These are phyloP conservation scores for Selaginella moellendorffii DNA, from an alignment of 75 land plant species.

Conservation along the genomic window DNA sequence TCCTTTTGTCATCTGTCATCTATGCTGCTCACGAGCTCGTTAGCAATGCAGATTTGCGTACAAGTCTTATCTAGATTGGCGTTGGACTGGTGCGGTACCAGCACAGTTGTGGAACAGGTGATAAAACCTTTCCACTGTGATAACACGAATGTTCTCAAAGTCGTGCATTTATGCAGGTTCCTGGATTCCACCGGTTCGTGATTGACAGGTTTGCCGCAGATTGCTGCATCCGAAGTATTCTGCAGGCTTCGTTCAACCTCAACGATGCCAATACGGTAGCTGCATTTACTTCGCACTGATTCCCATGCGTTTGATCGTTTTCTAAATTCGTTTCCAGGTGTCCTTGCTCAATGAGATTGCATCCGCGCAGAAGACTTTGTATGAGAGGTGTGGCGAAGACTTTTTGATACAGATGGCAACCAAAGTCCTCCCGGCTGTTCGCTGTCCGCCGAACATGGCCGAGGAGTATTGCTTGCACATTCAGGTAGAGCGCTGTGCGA, in stretches of 20 bases:
- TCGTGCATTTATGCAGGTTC: slow-evolving; percentile 39
- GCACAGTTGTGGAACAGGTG: slow-evolving; percentile 72
- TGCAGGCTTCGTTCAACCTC: slow-evolving; percentile 75
- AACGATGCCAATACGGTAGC: slow-evolving; percentile 88
- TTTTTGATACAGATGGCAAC: slow-evolving; percentile 60
- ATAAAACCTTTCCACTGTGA: slow-evolving; percentile 3
- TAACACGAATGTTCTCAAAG: too few species aligned
- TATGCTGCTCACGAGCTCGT: background rate
- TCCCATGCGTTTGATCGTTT: background rate
- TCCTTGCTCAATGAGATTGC: slow-evolving; percentile 82
- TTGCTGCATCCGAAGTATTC: slow-evolving; percentile 78
- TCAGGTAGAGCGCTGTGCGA: slow-evolving; percentile 36
- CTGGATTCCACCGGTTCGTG: slow-evolving; percentile 75
- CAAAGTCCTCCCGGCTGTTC: slow-evolving; percentile 52
- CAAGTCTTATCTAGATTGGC: slow-evolving; percentile 72
- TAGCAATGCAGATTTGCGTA: slow-evolving; percentile 52
- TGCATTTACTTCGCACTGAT: background rate
- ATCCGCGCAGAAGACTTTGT: slow-evolving; percentile 70
- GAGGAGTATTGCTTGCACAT: slow-evolving; percentile 70
- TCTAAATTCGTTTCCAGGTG: slow-evolving; percentile 30
- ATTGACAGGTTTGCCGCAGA: slow-evolving; percentile 69
- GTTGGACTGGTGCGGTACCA: slow-evolving; percentile 67
- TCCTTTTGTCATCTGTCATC: background rate
- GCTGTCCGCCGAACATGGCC: slow-evolving; percentile 73
- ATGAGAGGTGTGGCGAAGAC: slow-evolving; percentile 81